phyloP scores from a whole-genome alignment of 176 grass and related monocot genomes.

The Carex parvula region DNA sequence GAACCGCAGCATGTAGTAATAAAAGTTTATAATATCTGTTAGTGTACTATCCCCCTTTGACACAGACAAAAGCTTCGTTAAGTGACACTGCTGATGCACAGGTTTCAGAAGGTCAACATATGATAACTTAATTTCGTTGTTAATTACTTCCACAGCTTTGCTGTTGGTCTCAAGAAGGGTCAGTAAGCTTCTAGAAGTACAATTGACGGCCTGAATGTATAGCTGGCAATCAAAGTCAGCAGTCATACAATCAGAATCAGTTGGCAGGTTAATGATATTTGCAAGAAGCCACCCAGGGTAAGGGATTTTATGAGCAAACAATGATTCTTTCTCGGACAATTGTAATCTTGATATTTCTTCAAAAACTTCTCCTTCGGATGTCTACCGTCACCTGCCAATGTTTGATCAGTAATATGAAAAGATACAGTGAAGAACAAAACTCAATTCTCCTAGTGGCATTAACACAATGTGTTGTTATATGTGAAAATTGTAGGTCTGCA shows the following conservation, averaged over 20 bases:
- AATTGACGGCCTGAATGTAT: conserved; percentile 73
- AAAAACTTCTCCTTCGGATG: conserved; percentile 67
- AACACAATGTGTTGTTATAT: neutral
- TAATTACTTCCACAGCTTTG: conserved; percentile 32
- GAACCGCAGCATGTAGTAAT: conserved; percentile 83
- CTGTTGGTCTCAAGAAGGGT: conserved; percentile 53
- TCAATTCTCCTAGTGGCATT: neutral
- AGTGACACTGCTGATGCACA: conserved; percentile 91
- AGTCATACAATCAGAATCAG: conserved; percentile 57
- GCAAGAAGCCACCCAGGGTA: conserved; percentile 81
- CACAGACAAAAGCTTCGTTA: conserved; percentile 77
- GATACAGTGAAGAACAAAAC: conserved; percentile 1
- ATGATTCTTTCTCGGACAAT: conserved; percentile 41
- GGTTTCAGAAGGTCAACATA: conserved; percentile 84
- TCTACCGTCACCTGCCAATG: conserved; percentile 93
- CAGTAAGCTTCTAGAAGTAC: conserved; percentile 59
- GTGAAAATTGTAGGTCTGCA: neutral
- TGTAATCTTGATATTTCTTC: conserved; percentile 71
- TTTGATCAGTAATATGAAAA: conserved; percentile 62
- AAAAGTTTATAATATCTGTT: conserved; percentile 62
- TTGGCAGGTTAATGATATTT: conserved; percentile 71
- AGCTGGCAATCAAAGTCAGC: conserved; percentile 57
- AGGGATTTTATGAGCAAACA: conserved; percentile 41
- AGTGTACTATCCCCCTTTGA: conserved; percentile 44
- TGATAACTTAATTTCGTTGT: conserved; percentile 30